Evolutionary conservation across 352 stramenopile species (phyloP), one percentile per base, ranked within the genome.

Genomic region (Globisporangium irregulare): DNA sequence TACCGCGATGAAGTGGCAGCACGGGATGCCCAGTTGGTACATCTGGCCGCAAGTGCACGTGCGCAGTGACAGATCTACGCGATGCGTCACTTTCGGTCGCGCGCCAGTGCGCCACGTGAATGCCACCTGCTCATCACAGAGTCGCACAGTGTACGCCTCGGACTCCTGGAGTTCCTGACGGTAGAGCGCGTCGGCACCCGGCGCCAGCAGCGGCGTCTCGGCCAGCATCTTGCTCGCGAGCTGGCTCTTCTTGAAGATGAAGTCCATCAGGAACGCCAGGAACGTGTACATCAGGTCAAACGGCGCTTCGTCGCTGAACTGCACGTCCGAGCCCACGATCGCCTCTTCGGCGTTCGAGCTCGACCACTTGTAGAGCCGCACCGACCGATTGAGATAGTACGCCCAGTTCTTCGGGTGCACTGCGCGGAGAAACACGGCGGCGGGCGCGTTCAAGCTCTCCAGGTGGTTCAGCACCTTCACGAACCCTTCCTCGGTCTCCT

Each of bases 231-330:
- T 90, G 43, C 74, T 65, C 27, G 82, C 81, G 38, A 86, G 66
- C 62, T 92, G 84, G 54, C 74, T 91, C 73, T 90, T 92, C 69
- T 89, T 90, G 68, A 84, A 94, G 34, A 82, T 69, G 32, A 63
- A 70, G 59, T 94, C 86, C 86, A 94, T 94, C 55, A 94, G 66
- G 66, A 91, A 91, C 5, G 84, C 84, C 55, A 94, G 64, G 66
- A 91, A 91, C 48, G 75, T 83, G 64, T 94, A 94, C 58, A 94
- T 77, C 41, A 94, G 65, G 71, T 94, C 86, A 46, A 94, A 94
- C 58, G 86, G 86, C 29, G 86, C 82, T 51, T 94, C 86, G 54
- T 94, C 86, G 43, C 81, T 88, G 53, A 67, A 71, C 41, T 88
- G 73, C 24, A 90, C 73, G 27, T 90, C 84, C 18, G 84, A 87